Evolutionary conservation across 1,284 basidiomycete genomes (phyloP), one percentile per base, ranked within the genome.

Genomic region (Gomphus bonarii): DNA sequence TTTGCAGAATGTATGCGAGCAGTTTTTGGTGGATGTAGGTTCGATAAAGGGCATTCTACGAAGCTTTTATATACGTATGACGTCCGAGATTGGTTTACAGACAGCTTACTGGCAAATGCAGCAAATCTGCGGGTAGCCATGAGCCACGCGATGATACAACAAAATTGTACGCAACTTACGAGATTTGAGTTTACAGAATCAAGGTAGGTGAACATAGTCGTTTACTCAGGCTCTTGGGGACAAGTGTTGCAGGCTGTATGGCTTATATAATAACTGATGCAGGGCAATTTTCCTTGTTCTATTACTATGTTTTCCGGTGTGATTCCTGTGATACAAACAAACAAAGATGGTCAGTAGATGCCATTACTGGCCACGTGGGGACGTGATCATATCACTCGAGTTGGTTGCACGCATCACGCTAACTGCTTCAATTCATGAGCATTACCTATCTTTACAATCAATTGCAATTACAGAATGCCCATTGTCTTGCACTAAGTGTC

Each of bases 1-100:
- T 22, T 73, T 72, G 67, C 91, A 94, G 68, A 93, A 93, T 0
- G 88, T 93, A 67, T 94, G 91, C 58, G 79, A 76, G 65, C 91
- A 93, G 11, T 82, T 81, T 25, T 72, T 78, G 1, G 88, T 84
- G 0, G 82, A 84, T 3, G 78, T 78, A 10, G 91, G 91, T 33
- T 90, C 78, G 18, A 82, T 70, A 64, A 92, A 89, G 2, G 90
- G 88, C 49, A 79, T 73, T 33, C 86, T 85, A 64, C 16, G 40
- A 25, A 11, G 49, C 28, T 10, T 30, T 14, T 28, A 44, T 30
- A 33, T 14, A 28, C 28, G 16, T 25, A 14, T 2, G 20, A 16
- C 12, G 3, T 10, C 42, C 31, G 40, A 40, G 36, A 43, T 58
- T 42, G 12, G 50, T 25, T 16, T 31, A 59, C 3, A 6, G 50